phyloP scores from a whole-genome alignment of 768 basidiomycete species.

The Dacryopinax primogenitus region DNA sequence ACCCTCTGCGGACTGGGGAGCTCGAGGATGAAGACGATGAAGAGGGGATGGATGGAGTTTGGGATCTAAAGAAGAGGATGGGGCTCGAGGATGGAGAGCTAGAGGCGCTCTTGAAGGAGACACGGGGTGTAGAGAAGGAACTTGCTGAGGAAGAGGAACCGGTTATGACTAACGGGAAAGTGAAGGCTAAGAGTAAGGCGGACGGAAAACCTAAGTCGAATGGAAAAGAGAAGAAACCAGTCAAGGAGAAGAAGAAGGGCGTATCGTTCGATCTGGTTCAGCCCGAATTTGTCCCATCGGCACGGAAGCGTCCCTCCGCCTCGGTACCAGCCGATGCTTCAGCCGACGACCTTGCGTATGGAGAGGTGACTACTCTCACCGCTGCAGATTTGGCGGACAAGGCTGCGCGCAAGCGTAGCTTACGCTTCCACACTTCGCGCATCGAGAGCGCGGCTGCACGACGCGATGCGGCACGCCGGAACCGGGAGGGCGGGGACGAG shows the following conservation, averaged over 20 bases:
- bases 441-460: slow-evolving; percentile 72
- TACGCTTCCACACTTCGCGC: slow-evolving; percentile 87
- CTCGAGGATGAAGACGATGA: slow-evolving; percentile 28
- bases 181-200: slow-evolving; percentile 18
- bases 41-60: slow-evolving; percentile 23
- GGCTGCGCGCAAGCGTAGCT: slow-evolving; percentile 59
- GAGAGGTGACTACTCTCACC: slow-evolving; percentile 59
- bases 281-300: slow-evolving; percentile 46
- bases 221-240: slow-evolving; percentile 29
- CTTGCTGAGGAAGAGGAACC: slow-evolving; percentile 11
- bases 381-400: slow-evolving; percentile 73
- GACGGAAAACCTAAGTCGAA: slow-evolving; percentile 19
- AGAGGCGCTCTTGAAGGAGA: slow-evolving; percentile 44
- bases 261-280: slow-evolving; percentile 60
- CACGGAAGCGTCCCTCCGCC: slow-evolving; percentile 22
- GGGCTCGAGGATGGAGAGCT: slow-evolving; percentile 39
- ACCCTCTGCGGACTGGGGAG: slow-evolving; percentile 16
- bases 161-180: slow-evolving; percentile 15
- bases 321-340: slow-evolving; percentile 9
- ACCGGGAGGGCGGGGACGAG: slow-evolving; percentile 77
- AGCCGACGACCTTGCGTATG: slow-evolving; percentile 38
- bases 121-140: slow-evolving; percentile 20
- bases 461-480: slow-evolving; percentile 57
- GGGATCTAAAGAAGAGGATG: slow-evolving; percentile 10
- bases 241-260: slow-evolving; percentile 28